These are phyloP conservation scores for Pelargonium fulgidum DNA, from an alignment of 441 rosid genomes.

Conservation along the genomic window DNA sequence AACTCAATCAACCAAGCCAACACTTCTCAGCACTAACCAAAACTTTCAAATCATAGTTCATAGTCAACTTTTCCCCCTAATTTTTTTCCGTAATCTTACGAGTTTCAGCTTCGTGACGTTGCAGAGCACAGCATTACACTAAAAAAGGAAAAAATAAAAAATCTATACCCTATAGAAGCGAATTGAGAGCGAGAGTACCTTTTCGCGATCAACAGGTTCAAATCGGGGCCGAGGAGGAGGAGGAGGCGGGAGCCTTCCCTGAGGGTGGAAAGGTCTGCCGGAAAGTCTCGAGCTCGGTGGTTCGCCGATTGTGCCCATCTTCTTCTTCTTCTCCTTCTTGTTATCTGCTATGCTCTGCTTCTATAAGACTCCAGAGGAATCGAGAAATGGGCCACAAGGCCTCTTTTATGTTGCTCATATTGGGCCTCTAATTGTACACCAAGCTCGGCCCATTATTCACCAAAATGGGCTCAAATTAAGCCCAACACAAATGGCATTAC, in stretches of 20 bases:
- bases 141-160: no score
- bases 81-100: no score
- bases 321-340: not conserved
- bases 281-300: not conserved
- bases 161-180: not conserved
- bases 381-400: not conserved
- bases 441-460: no score
- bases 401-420: not conserved
- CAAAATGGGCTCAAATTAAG: no score
- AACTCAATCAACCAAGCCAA: no score
- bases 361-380: not conserved
- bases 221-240: not conserved
- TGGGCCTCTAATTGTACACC: no score
- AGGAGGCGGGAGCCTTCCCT: not conserved
- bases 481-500: no score
- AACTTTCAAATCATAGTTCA: no score
- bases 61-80: no score
- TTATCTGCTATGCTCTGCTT: not conserved
- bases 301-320: not conserved
- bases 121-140: no score
- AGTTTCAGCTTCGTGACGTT: no score
- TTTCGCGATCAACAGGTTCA: conserved; percentile 2
- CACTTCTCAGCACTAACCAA: no score
- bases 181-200: not conserved
- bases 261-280: not conserved